Evolutionary conservation across 805 yeast species (phyloP).

Genomic region (Monosporozyma servazzii): DNA sequence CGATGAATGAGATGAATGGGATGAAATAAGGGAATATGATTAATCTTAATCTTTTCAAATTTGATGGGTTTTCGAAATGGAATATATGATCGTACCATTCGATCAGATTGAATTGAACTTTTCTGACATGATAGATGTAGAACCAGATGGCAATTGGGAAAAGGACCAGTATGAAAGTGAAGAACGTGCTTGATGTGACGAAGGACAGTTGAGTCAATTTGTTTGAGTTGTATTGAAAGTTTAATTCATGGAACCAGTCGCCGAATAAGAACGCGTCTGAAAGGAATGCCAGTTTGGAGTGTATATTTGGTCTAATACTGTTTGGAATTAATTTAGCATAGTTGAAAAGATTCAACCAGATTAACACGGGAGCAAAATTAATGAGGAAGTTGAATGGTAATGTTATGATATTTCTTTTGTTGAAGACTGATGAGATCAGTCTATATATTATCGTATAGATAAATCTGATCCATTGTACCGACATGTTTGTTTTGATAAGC

Average conservation of each 20-base stretch:
- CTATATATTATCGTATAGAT: background rate
- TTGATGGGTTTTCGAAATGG: constrained; percentile 11
- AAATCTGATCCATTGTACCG: background rate
- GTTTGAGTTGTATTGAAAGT: constrained; percentile 11
- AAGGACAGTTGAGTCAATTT: constrained; percentile 9
- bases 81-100: constrained; percentile 21
- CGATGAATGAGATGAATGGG: constrained; percentile 32
- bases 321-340: constrained; percentile 51
- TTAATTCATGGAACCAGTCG: constrained; percentile 26
- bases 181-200: constrained; percentile 12
- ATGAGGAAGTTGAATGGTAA: constrained; percentile 37
- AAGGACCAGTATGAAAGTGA: constrained; percentile 7
- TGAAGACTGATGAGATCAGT: constrained; percentile 17
- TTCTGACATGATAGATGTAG: constrained; percentile 18
- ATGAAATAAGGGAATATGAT: constrained; percentile 31
- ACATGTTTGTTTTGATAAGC: background rate
- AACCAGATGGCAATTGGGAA: constrained; percentile 24
- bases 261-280: constrained; percentile 25
- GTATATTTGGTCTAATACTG: constrained; percentile 43
- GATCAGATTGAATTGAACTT: constrained; percentile 13
- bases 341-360: constrained; percentile 50
- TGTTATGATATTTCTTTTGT: constrained; percentile 32
- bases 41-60: constrained; percentile 11
- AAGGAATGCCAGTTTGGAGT: constrained; percentile 39
- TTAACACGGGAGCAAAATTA: constrained; percentile 44